Evolutionary conservation across 768 basidiomycete genomes (phyloP).

Genomic region (Tylopilus balloui): DNA sequence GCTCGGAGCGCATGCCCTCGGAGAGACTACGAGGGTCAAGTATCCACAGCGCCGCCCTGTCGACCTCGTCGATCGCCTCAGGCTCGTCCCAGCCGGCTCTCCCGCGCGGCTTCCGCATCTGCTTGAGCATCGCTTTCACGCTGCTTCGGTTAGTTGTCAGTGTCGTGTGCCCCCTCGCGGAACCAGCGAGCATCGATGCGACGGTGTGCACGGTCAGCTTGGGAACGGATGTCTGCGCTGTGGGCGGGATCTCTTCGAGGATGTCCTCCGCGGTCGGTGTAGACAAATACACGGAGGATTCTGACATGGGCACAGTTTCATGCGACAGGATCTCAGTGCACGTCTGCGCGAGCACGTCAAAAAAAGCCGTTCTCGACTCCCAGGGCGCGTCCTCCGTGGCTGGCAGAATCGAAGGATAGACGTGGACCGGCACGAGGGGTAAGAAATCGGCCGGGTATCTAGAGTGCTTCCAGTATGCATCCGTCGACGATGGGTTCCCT

Average conservation of each 20-base stretch:
- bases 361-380: constrained; percentile 33
- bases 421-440: constrained; percentile 52
- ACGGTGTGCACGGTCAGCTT: constrained; percentile 75
- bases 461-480: constrained; percentile 59
- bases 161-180: constrained; percentile 73
- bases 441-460: constrained; percentile 52
- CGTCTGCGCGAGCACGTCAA: constrained; percentile 44
- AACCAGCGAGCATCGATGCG: constrained; percentile 66
- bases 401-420: constrained; percentile 39
- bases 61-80: constrained; percentile 12
- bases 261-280: background rate
- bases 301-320: constrained; percentile 25
- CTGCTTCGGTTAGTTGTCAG: constrained; percentile 82
- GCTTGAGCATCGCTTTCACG: constrained; percentile 67
- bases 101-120: constrained; percentile 41
- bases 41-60: constrained; percentile 57
- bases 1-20: constrained; percentile 15
- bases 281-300: background rate
- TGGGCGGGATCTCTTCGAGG: constrained; percentile 45
- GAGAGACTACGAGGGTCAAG: constrained; percentile 66
- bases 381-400: background rate
- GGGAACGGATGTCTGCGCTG: constrained; percentile 50
- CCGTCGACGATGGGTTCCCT: constrained; percentile 23
- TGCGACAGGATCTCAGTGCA: constrained; percentile 53
- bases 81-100: constrained; percentile 5